Conservation (phyloP, 2,329 filamentous ascomycete species). For the Paraphoma sp. region DNA sequence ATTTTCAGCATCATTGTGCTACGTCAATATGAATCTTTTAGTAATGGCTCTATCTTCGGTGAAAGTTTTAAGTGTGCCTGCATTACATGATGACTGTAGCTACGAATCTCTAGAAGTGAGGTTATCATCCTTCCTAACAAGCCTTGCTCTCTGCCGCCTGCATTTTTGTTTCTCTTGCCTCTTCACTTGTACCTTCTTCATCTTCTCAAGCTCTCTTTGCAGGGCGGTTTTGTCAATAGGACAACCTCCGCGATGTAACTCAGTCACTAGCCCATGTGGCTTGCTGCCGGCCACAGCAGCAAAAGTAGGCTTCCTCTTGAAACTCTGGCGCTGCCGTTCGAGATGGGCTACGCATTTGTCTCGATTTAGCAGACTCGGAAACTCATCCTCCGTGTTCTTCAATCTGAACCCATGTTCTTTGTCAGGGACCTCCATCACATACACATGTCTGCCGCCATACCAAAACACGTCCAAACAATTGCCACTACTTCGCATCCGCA, state of each 20-base stretch:
- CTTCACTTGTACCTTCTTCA: neutral
- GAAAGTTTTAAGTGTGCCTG: too few relatives aligned
- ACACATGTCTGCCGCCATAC: neutral
- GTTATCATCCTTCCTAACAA: too few relatives aligned
- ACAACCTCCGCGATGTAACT: too few relatives aligned
- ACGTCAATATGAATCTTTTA: neutral
- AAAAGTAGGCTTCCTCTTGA: neutral
- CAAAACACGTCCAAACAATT: neutral
- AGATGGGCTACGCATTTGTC: neutral
- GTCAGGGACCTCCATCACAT: neutral
- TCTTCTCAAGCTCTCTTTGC: neutral
- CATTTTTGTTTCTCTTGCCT: neutral
- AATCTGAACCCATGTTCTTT: too few relatives aligned
- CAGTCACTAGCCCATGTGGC: neutral
- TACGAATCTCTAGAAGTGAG: too few relatives aligned
- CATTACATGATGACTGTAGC: too few relatives aligned
- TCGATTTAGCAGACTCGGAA: neutral
- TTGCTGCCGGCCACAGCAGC: neutral
- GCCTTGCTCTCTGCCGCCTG: neutral
- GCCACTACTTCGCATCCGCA: neutral
- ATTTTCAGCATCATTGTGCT: neutral
- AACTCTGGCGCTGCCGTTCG: too few relatives aligned
- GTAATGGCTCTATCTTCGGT: too few relatives aligned
- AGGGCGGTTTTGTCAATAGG: neutral
- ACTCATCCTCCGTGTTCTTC: neutral